Evolutionary conservation across 2,329 filamentous ascomycete genomes (phyloP).

Genomic region (Fusarium sp.): DNA sequence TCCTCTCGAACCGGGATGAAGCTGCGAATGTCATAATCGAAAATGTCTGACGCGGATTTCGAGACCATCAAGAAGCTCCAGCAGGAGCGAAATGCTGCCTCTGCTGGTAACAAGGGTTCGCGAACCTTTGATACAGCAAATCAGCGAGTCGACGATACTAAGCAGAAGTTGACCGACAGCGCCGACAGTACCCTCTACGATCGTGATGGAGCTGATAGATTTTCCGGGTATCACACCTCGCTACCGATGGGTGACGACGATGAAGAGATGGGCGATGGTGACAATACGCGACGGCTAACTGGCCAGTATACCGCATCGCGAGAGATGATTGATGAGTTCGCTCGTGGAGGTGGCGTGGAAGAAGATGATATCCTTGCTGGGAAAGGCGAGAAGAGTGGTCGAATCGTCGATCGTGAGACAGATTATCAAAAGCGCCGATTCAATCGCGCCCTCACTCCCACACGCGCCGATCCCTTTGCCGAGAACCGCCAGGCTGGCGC

Average conservation of each 20-base stretch:
- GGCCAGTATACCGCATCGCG: slow-evolving; percentile 96
- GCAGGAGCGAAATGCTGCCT: slow-evolving; percentile 87
- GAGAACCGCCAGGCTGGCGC: slow-evolving; percentile 75
- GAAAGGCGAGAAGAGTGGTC: slow-evolving; percentile 84
- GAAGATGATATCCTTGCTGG: slow-evolving; percentile 90
- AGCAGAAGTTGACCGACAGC: slow-evolving; percentile 88
- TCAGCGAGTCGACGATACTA: slow-evolving; percentile 89
- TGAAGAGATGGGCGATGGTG: slow-evolving; percentile 79
- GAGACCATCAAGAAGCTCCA: slow-evolving; percentile 88
- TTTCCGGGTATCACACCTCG: slow-evolving; percentile 88
- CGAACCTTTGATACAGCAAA: slow-evolving; percentile 80
- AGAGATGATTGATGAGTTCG: slow-evolving; percentile 93
- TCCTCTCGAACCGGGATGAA: slow-evolving; percentile 57
- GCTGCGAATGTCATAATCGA: slow-evolving; percentile 50
- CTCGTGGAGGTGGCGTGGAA: slow-evolving; percentile 83
- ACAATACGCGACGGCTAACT: slow-evolving; percentile 80
- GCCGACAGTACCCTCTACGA: slow-evolving; percentile 93
- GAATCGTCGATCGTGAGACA: slow-evolving; percentile 92
- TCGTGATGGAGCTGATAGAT: slow-evolving; percentile 79
- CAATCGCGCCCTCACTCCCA: slow-evolving; percentile 86
- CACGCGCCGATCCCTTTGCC: slow-evolving; percentile 85
- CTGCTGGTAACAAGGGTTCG: slow-evolving; percentile 82
- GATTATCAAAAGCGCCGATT: slow-evolving; percentile 98
- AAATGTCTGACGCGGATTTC: slow-evolving; percentile 83
- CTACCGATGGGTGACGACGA: slow-evolving; percentile 83